phyloP scores from a whole-genome alignment of 345 rosid genomes.

The Dimocarpus longan region DNA sequence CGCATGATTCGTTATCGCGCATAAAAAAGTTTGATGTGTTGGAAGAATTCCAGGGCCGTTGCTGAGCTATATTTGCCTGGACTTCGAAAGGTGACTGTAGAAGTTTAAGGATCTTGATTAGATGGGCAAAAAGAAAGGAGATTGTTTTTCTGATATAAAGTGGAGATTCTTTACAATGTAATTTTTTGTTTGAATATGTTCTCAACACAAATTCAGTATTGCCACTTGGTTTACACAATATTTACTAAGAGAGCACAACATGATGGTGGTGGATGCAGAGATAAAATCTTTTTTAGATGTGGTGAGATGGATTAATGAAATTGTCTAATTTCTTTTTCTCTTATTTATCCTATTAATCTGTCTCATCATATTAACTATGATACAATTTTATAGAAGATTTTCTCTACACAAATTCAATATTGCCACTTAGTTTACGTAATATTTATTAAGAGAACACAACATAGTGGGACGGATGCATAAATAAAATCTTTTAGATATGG shows the following conservation, averaged over 20 bases:
- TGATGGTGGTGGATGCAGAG: too few species aligned
- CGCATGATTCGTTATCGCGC: not conserved
- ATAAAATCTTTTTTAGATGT: too few species aligned
- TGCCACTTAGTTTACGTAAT: not conserved
- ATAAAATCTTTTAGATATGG: too few species aligned
- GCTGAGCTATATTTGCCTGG: not conserved
- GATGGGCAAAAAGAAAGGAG: not conserved
- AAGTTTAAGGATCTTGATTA: constrained; percentile 8
- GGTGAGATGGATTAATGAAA: too few species aligned
- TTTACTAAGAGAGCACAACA: not conserved
- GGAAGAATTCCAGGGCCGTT: not conserved
- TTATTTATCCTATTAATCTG: too few species aligned
- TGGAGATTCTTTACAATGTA: not conserved
- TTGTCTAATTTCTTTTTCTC: too few species aligned
- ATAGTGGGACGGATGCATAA: too few species aligned
- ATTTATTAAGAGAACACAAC: not conserved
- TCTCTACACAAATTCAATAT: not conserved
- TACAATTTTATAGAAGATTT: too few species aligned
- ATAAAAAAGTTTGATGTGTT: not conserved
- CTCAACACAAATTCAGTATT: not conserved
- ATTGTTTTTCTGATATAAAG: not conserved
- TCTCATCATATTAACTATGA: too few species aligned
- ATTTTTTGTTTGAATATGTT: not conserved
- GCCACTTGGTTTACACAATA: not conserved
- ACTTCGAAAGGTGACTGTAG: not conserved